These are phyloP conservation scores for Pochonia chlamydosporia DNA, from an alignment of 2,329 filamentous ascomycete species.

Conservation along the genomic window DNA sequence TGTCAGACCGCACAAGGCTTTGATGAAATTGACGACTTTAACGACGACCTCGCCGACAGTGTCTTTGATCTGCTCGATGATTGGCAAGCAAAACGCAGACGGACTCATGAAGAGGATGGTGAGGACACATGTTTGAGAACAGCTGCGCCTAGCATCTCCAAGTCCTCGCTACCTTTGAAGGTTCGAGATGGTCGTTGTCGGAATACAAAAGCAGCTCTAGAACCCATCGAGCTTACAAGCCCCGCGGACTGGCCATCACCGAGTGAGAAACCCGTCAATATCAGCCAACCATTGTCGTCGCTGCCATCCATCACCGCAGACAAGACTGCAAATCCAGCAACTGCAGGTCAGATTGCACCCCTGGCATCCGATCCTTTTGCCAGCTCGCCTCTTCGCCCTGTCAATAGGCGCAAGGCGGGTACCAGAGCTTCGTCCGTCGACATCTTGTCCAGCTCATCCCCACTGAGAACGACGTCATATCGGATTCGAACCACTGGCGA, in stretches of 20 bases:
- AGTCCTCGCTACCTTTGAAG: background rate
- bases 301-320: background rate
- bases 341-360: background rate
- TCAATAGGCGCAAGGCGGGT: background rate
- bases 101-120: background rate
- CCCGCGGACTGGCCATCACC: constrained; percentile 19
- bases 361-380: constrained; percentile 27
- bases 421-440: constrained; percentile 12
- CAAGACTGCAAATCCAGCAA: background rate
- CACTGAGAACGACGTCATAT: background rate
- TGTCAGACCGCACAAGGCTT: background rate
- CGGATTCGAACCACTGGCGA: background rate
- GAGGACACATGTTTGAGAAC: background rate
- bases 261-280: background rate
- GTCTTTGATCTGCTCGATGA: background rate
- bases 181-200: background rate
- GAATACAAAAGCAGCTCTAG: constrained; percentile 7
- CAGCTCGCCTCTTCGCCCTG: constrained; percentile 21
- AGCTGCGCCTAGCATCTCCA: background rate
- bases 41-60: constrained; percentile 1
- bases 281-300: background rate
- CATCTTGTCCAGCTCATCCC: constrained; percentile 12
- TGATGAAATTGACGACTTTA: constrained; percentile 1
- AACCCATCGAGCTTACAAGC: constrained; percentile 32
- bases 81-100: constrained; percentile 4